These are phyloP conservation scores for Fonsecaea nubica DNA, from an alignment of 2,329 filamentous ascomycete species.

Conservation along the genomic window DNA sequence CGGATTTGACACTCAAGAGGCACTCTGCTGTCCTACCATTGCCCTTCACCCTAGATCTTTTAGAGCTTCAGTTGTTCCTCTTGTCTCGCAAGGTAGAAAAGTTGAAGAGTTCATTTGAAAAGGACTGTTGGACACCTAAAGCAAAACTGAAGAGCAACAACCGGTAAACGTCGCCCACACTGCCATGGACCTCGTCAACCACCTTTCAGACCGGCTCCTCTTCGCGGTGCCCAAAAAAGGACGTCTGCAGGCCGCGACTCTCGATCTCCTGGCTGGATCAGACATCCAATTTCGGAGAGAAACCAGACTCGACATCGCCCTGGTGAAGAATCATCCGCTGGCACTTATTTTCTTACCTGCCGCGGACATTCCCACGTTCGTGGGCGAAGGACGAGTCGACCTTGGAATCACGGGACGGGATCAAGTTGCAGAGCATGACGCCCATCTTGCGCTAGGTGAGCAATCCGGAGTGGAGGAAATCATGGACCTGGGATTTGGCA, in stretches of 20 bases:
- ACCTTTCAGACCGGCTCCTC: slow-evolving; percentile 86
- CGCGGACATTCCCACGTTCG: slow-evolving; percentile 95
- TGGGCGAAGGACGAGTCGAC: slow-evolving; percentile 91
- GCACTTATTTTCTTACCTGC: slow-evolving; percentile 96
- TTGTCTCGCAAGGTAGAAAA: background rate
- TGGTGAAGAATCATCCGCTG: slow-evolving; percentile 95
- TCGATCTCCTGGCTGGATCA: slow-evolving; percentile 89
- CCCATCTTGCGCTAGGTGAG: slow-evolving; percentile 51
- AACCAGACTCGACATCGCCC: slow-evolving; percentile 92
- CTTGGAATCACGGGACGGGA: slow-evolving; percentile 94
- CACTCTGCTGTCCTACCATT: background rate
- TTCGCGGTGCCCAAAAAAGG: slow-evolving; percentile 99
- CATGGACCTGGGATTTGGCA: slow-evolving; percentile 87
- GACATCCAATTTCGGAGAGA: slow-evolving; percentile 97
- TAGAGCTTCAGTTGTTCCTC: background rate
- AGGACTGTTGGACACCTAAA: background rate
- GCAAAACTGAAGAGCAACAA: background rate
- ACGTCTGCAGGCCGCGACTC: slow-evolving; percentile 82
- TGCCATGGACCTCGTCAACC: slow-evolving; percentile 67
- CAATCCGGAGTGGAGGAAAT: slow-evolving; percentile 77
- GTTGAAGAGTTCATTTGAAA: background rate
- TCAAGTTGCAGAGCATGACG: slow-evolving; percentile 89
- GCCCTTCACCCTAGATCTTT: background rate
- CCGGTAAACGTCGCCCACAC: background rate
- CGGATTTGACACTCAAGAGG: background rate